Evolutionary conservation across 306 rosid species (phyloP).

Genomic region (Acmispon strigosus): DNA sequence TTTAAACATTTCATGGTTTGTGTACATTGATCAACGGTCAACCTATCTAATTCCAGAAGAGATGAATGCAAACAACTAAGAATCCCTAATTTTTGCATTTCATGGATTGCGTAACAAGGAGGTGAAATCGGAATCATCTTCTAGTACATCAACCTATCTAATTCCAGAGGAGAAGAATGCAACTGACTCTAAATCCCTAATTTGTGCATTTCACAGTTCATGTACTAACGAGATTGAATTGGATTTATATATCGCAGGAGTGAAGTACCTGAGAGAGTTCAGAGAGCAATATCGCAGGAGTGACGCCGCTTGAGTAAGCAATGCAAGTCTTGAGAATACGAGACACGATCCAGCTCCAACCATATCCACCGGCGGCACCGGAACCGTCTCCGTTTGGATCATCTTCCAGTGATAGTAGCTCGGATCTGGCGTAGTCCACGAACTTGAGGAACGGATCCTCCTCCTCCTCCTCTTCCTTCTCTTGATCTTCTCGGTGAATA

Average conservation of each 20-base stretch:
- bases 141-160: no score
- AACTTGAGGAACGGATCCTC: constrained; percentile 68
- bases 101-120: background rate
- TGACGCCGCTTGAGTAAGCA: constrained; percentile 82
- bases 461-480: constrained; percentile 36
- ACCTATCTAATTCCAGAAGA: no score
- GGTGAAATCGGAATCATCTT: background rate
- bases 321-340: constrained; percentile 73
- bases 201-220: background rate
- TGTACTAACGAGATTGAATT: background rate
- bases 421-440: constrained; percentile 60
- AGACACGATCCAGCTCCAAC: constrained; percentile 80
- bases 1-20: background rate
- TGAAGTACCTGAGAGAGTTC: constrained; percentile 63
- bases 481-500: constrained; percentile 15
- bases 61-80: background rate
- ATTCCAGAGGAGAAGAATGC: no score
- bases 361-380: constrained; percentile 27
- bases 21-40: no score
- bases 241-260: no score
- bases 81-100: background rate
- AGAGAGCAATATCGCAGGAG: constrained; percentile 79
- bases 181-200: background rate
- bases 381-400: constrained; percentile 32
- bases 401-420: constrained; percentile 35